These are phyloP conservation scores for Cladosporium cucumerinum DNA, from an alignment of 2,329 filamentous ascomycete species.

Conservation along the genomic window DNA sequence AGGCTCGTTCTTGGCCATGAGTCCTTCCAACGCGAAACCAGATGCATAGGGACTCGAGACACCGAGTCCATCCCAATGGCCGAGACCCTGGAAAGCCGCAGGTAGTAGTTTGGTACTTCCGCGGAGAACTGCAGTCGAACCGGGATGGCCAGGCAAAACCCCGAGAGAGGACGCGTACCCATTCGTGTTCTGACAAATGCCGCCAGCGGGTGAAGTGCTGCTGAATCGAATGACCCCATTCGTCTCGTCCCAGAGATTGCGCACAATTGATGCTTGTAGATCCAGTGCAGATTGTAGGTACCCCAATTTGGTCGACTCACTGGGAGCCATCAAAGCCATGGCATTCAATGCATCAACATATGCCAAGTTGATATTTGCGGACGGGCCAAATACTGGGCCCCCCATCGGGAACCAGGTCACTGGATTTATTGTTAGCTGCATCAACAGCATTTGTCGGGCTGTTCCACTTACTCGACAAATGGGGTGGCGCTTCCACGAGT, in stretches of 20 bases:
- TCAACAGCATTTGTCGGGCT: not conserved
- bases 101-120: not conserved
- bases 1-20: conserved; percentile 2
- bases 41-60: not conserved
- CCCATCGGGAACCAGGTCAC: not conserved
- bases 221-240: not conserved
- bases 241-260: not conserved
- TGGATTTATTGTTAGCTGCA: not conserved
- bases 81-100: not conserved
- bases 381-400: not conserved
- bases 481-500: not conserved
- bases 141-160: not conserved
- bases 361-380: not conserved
- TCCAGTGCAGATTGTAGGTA: not conserved
- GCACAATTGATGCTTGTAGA: not conserved
- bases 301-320: not conserved
- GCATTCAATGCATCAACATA: not conserved
- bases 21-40: not conserved
- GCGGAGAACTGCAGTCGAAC: not conserved
- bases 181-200: not conserved
- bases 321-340: not conserved
- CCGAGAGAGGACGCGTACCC: not conserved
- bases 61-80: not conserved
- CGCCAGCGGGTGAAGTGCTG: not conserved
- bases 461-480: not conserved